Evolutionary conservation across 495 filamentous ascomycete species (phyloP), one percentile per base, ranked within the genome.

Genomic region (Cladorrhinum samala): DNA sequence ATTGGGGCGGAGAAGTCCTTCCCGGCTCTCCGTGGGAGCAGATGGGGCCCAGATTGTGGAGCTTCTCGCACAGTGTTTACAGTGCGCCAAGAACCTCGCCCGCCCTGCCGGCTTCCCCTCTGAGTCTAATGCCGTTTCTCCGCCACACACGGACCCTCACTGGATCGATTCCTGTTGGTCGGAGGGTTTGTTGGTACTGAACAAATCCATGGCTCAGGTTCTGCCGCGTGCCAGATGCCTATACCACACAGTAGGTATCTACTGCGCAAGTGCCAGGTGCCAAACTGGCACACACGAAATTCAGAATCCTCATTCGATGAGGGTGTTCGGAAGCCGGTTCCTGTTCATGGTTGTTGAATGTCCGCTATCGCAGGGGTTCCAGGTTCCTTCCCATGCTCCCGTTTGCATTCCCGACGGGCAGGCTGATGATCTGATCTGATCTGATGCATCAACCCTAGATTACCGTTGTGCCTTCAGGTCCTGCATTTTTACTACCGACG

Each of bases 131-230:
- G 53, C 45, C 37, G 63, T 50, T 51, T 56, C 58, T 58, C 58
- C 41, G 55, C 55, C 58, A 54, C 55, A 46, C 55, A 21, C 21
- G 18, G 19, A 21, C 13, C 9, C 18, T 39, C 36, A 19, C 42
- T 50, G 37, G 17, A 19, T 24, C 7, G 33, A 14, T 39, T 54
- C 52, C 43, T 49, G 52, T 59, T 60, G 60, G 57, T 53, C 33
- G 39, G 41, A 40, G 48, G 46, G 41, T 7, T 14, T 13, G 30
- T 17, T 42, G 52, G 47, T 51, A 51, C 11, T 11, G n/a, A n/a
- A n/a, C 27, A 11, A 5, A 57, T 64, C 61, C 61, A 60, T 58
- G 61, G 60, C 56, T 62, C 44, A 62, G 62, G 59, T 63, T 63
- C 63, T 61, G 60, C 51, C 56, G 52, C 14, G n/a, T 14, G 14